Base-by-base conservation (phyloP, 176 grass and related monocot genomes). In the Aegilops umbellulata region DNA sequence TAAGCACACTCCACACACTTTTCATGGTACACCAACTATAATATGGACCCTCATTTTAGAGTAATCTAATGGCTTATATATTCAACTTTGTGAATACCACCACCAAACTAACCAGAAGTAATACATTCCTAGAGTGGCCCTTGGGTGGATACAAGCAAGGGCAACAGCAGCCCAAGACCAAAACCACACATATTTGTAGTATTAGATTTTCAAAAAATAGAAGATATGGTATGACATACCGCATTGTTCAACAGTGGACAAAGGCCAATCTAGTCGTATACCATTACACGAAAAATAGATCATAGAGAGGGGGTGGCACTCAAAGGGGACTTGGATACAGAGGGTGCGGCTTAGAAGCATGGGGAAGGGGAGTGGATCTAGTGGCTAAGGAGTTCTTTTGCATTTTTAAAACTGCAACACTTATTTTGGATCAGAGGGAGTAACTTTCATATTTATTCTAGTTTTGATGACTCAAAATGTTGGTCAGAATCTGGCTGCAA, bases 1-100 rank as follows among this genome's bases (percentile, higher is more conserved):
- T 97, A 93, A 86, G 53, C 74, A 34, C 65, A 39, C 53, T 74
- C 22, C 46, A 15, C 36, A 19, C 16, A 7, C 14, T 31, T 19
- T 26, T 67, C 9, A 32, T 31, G 64, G 64, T 31, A 65, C 26
- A 30, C 63, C 13, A 65, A 30, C 63, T 30, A 65, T 30, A 2
- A 30, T 30, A 14, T 16, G 7, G 7, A 26, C 24, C 24, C 24
- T 26, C 13, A 26, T 63, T 13, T 24, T 4, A 15, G 5, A 3
- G 14, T 66, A 66, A 66, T 17, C 5, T 19, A 30, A 32, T 66
- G 27, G 1, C 63, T 30, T 26, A 9, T 1, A 25, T 23, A 14
- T 63, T 63, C 10, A 11, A 14, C 10, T 13, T 26, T 4, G 10
- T 63, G 3, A 63, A 13, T 63, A 25, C 19, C 20, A 58, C 39